Base-by-base conservation (phyloP, 768 basidiomycete species). In the Suillus ampliporus region DNA sequence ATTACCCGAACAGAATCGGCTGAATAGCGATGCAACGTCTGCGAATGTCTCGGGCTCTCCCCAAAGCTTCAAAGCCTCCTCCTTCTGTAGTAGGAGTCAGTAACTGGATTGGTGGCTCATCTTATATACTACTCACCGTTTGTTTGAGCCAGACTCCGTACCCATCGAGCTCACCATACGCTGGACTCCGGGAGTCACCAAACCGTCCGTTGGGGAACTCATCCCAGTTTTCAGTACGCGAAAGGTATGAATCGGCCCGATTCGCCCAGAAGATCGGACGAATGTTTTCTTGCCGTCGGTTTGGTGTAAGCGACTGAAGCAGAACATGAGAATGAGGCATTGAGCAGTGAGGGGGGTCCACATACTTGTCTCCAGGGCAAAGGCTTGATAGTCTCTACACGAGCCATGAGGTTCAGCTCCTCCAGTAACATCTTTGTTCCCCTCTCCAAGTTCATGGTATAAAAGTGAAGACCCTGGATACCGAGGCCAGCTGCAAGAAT, bases 241-340 rank as follows among this genome's bases (percentile, higher is more conserved):
- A 93, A 51, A 99, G 82, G 74, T 99, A 99, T 1, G 95, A 97
- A 72, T 95, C 92, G 41, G 95, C 86, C 43, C 97, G 85, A 79
- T 99, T 99, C 14, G 97, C 95, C 96, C 97, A 99, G 82, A 99
- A 99, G 72, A 99, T 99, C 4, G 97, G 97, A 38, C 97, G 90
- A 66, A 97, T 99, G 53, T 86, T 90, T 78, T 99, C 97, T 66
- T 87, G 83, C 56, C 97, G 90, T 61, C 97, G 85, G 72, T 85
- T 93, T 21, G 96, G 95, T 2, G 97, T 99, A 67, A 99, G 91
- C 21, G 89, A 94, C 92, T 95, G 44, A 17, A 56, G 40, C 17
- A 14, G 47, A 48, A 60, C 21, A 54, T 38, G 40, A 51, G 50
- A 60, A 53, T 67, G 15, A 65, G 60, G 35, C 31, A 37, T 76